These are phyloP conservation scores for Yamadazyma sp. DNA, from an alignment of 1,139 yeast species.

Conservation along the genomic window DNA sequence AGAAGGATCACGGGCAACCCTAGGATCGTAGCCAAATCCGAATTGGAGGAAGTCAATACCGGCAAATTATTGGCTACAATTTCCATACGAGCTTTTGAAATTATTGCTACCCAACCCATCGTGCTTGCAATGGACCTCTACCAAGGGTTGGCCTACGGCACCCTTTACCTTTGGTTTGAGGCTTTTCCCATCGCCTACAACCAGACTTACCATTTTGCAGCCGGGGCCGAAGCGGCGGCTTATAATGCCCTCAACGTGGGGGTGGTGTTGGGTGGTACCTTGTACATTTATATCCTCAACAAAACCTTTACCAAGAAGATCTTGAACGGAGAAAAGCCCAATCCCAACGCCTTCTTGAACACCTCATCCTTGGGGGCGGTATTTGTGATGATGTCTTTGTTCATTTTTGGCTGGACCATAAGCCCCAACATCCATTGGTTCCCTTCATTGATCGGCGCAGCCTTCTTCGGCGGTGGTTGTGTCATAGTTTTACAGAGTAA, in stretches of 20 bases:
- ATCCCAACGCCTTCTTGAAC: constrained; percentile 63
- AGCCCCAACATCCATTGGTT: constrained; percentile 31
- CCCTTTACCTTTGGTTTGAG: constrained; percentile 34
- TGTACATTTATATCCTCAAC: constrained; percentile 22
- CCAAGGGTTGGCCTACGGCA: constrained; percentile 29
- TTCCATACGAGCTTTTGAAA: constrained; percentile 31
- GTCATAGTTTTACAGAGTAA: constrained; percentile 32
- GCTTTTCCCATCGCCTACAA: constrained; percentile 32
- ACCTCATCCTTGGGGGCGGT: constrained; percentile 39
- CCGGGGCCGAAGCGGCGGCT: constrained; percentile 27
- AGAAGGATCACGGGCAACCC: constrained; percentile 45
- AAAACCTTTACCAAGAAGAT: constrained; percentile 25
- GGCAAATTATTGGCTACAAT: constrained; percentile 20
- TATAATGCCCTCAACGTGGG: constrained; percentile 24
- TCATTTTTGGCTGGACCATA: constrained; percentile 35
- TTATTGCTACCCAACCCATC: constrained; percentile 30
- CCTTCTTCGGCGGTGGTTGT: constrained; percentile 27
- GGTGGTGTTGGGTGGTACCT: constrained; percentile 19
- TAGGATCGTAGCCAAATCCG: constrained; percentile 40
- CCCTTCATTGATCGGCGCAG: constrained; percentile 31
- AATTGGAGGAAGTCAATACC: constrained; percentile 34
- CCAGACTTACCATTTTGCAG: constrained; percentile 22
- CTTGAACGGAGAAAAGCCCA: constrained; percentile 35
- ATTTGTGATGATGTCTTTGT: constrained; percentile 30
- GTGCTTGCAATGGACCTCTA: constrained; percentile 31